Base-by-base conservation (phyloP, 2,329 filamentous ascomycete genomes). In the Cadophora sp. region DNA sequence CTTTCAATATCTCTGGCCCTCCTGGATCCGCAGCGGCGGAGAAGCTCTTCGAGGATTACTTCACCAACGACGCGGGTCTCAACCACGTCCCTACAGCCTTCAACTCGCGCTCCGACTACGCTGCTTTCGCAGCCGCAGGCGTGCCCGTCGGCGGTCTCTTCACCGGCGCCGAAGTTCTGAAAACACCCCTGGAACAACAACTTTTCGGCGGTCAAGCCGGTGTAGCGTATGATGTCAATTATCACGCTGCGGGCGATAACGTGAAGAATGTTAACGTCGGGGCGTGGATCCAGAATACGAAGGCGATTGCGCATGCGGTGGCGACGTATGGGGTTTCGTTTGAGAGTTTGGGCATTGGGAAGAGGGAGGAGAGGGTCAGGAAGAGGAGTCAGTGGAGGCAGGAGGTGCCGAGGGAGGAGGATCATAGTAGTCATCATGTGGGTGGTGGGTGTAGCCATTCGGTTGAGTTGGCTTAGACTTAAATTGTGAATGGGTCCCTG, bases 21-120 rank as follows among this genome's bases (percentile, higher is more conserved):
- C 86, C 65, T 14, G 68, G 68, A 1, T 68, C 65, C 3, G 68
- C 62, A 7, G 68, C 67, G 7, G 68, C 48, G 11, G 65, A 70
- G 53, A 69, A 66, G 46, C 31, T 69, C 3, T 66, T 60, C 40
- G 63, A 69, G 19, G 67, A 69, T 40, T 69, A 55, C 60, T 69
- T 64, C 59, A 60, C 43, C 7, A 61, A 63, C 19, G 64, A 66
- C 6, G 64, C 50, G 26, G 26, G 65, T 50, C 40, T 43, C 40
- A 26, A 66, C 65, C 19, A 69, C 70, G 56, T 59, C 0, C 87
- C 91, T 65, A 91, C 91, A 31, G 86, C 87, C 1, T 94, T 95
- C 73, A 90, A 93, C 74, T 92, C 92, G 11, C 89, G 92, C 69
- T 92, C 89, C 69, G 92, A 95, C 79, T 94, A 95, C 74, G 90